Base-by-base conservation (phyloP, 805 yeast genomes). In the Danielia reshetovae region DNA sequence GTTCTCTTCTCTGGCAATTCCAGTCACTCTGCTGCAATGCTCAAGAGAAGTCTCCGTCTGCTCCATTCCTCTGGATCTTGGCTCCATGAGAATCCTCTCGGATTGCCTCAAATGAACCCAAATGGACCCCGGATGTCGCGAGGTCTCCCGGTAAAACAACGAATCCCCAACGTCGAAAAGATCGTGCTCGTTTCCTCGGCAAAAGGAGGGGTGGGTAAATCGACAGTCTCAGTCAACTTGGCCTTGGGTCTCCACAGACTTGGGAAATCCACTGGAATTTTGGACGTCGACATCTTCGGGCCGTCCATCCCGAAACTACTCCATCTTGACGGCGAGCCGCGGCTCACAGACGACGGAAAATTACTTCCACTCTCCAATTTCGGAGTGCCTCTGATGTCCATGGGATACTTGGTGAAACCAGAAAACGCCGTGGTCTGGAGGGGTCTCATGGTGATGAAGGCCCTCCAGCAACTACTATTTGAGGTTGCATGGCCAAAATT, bases 401-500 rank as follows among this genome's bases (percentile, higher is more conserved):
- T 86, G 94, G 95, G 95, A 0, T 85, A 80, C 49, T 61, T 86
- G 45, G 73, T 85, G 2, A 57, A 71, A 2, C 81, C 81, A 7
- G 79, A 74, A 30, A 76, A 78, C 19, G 81, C 88, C 0, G 72
- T 86, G 4, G 90, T 81, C 0, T 86, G 95, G 95, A 65, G 95
- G 35, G 95, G 95, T 0, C 59, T 85, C 27, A 77, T 86, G 78
- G 89, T 86, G 14, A 86, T 83, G 77, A 86, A 86, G 55, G 95
- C 94, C 0, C 55, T 86, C 16, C 87, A 86, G 47, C 95, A 86
- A 51, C 66, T 86, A n/a, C 53, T 86, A 7, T 86, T 81, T 48
- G 94, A 86, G 35, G 94, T 86, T 1, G 74, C 78, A 29, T 86
- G 95, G 95, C 52, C 65, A 7, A 52, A 56, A 4, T 53, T 85